A percentile compares a stretch with the other conserved stretches of the same genome.
Conservation (phyloP, 768 basidiomycete species). For the Boletus speciosus region DNA sequence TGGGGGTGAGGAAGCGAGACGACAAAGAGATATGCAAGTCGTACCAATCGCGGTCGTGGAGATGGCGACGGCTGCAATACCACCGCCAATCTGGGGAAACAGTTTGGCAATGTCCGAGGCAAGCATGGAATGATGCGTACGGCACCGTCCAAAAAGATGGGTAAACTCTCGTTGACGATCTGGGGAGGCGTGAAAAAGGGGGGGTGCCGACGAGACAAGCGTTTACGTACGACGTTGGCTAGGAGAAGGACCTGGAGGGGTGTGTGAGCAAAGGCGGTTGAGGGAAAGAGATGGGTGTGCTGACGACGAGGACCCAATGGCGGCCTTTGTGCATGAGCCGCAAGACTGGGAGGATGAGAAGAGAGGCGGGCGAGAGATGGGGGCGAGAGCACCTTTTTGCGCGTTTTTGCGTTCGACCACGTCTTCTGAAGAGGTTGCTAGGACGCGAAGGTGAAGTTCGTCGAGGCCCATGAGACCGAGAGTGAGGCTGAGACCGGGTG, state of each 20-base stretch:
- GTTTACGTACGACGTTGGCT: constrained; percentile 71
- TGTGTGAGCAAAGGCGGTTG: neutral
- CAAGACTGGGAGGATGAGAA: constrained; percentile 40
- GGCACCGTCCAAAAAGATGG: constrained; percentile 77
- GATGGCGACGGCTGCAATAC: constrained; percentile 72
- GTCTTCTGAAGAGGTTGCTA: constrained; percentile 80
- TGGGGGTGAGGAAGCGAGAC: neutral
- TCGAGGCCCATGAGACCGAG: constrained; percentile 94
- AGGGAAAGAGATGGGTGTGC: constrained; percentile 6
- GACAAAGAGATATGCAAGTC: constrained; percentile 15
- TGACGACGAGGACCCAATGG: constrained; percentile 92
- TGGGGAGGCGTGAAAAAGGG: constrained; percentile 24
- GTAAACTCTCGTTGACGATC: constrained; percentile 82
- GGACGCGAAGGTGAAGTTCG: constrained; percentile 83
- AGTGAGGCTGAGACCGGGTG: constrained; percentile 54
- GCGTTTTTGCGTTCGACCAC: constrained; percentile 64
- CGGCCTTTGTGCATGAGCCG: constrained; percentile 59
- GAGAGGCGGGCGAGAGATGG: neutral
- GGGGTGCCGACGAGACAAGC: neutral
- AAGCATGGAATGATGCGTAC: constrained; percentile 43
- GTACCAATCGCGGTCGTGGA: constrained; percentile 58
- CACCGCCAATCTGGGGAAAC: constrained; percentile 48
- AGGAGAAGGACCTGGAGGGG: constrained; percentile 71
- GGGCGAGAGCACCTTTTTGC: constrained; percentile 48
- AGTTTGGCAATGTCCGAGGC: constrained; percentile 52